Base-by-base conservation (phyloP, 2,329 filamentous ascomycete species). In the Calonectria henricotiae region DNA sequence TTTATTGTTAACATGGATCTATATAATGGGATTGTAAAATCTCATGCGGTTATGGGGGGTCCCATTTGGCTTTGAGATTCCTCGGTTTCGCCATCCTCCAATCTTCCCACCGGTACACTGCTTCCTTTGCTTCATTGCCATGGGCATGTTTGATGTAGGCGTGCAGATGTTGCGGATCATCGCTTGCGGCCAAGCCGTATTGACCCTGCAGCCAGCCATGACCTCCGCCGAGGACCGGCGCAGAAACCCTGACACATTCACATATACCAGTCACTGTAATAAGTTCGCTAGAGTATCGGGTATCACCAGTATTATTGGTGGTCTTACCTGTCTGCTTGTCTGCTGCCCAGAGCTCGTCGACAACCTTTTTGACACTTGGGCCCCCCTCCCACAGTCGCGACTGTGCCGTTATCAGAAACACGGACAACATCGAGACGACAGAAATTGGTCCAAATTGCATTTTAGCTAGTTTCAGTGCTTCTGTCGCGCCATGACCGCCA, bases 51-150 rank as follows among this genome's bases (percentile, higher is more conserved):
- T 75, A 7, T 81, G 58, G 1, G 83, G 85, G 85, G 73, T 89
- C 87, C 72, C 85, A 88, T 72, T 83, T 82, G 43, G 77, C 72
- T 80, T 89, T 89, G 67, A 88, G 73, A 8, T 72, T 71, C 70
- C 75, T 80, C 73, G 89, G 77, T 66, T 80, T 84, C 62, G 83
- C 76, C 73, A 85, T 76, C 13, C 87, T 81, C 85, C 86, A 85
- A 49, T 62, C 11, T 1, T 74, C 73, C 12, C 71, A 32, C 1
- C 69, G 73, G 1, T 75, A 75, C 2, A 73, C 65, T 7, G 54
- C 43, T 8, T 68, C 67, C 5, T 72, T 25, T 0, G 62, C 46
- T 39, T 75, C 73, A 15, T 60, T 25, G 0, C 73, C 73, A 41
- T 73, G 73, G 2, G 73, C 71, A 27, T 75, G 75, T 20, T 75